These are phyloP conservation scores for Syzygium syzygioides DNA, from an alignment of 441 rosid genomes.

Conservation along the genomic window DNA sequence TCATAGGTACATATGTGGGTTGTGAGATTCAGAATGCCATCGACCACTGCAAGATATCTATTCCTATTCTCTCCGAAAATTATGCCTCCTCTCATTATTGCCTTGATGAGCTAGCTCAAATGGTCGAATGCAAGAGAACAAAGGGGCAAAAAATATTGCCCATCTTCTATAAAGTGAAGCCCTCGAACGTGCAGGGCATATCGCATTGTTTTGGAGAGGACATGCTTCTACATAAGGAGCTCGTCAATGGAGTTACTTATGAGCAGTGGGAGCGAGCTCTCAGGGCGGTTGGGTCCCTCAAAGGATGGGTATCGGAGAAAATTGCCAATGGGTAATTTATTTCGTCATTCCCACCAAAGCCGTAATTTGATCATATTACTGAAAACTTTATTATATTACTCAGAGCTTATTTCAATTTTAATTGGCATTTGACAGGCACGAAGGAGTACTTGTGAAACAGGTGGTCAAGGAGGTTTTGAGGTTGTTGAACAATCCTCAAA, in stretches of 20 bases:
- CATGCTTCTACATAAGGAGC: neutral
- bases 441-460: neutral
- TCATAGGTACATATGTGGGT: neutral
- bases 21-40: neutral
- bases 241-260: neutral
- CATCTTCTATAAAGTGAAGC: neutral
- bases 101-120: neutral
- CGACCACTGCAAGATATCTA: neutral
- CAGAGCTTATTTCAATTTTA: neutral
- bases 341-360: too few species aligned
- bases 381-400: neutral
- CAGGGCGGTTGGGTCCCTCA: neutral
- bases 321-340: neutral
- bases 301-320: neutral
- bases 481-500: neutral
- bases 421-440: neutral
- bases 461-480: neutral
- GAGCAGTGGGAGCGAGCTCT: neutral
- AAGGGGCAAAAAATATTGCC: neutral
- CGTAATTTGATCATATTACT: neutral
- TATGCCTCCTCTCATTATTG: neutral
- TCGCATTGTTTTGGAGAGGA: neutral
- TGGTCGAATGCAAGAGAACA: neutral
- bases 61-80: neutral
- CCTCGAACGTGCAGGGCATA: neutral